phyloP scores from a whole-genome alignment of 148 eudicot genomes.

The Salicornia ramosissima region DNA sequence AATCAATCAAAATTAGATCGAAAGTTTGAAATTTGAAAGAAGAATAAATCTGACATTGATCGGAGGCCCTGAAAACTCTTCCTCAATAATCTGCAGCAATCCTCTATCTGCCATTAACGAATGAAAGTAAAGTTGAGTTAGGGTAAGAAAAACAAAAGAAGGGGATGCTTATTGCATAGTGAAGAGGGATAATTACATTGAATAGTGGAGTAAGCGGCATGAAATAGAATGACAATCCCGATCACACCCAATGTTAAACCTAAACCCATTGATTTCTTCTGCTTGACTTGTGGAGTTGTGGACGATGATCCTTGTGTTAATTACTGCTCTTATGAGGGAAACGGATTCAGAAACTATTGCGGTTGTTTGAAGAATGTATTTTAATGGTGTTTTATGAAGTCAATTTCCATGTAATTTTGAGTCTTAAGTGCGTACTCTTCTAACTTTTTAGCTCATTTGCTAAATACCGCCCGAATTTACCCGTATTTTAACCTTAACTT shows the following conservation, averaged over 20 bases:
- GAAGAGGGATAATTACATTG: constrained; percentile 43
- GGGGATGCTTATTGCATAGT: neutral
- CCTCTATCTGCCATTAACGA: constrained; percentile 56
- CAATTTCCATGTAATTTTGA: too few species aligned
- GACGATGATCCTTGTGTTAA: too few species aligned
- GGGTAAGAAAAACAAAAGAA: neutral
- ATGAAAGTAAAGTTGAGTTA: neutral
- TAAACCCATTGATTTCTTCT: constrained; percentile 54
- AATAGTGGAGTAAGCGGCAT: constrained; percentile 79
- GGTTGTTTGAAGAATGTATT: too few species aligned
- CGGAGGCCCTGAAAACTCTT: constrained; percentile 77
- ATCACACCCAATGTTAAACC: constrained; percentile 56
- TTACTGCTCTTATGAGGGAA: too few species aligned
- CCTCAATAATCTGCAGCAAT: constrained; percentile 76
- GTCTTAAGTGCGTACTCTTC: too few species aligned
- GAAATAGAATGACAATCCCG: constrained; percentile 63
- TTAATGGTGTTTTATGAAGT: too few species aligned
- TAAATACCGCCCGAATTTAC: too few species aligned
- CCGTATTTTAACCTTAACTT: too few species aligned
- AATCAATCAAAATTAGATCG: neutral
- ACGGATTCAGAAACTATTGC: too few species aligned
- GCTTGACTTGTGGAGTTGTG: too few species aligned
- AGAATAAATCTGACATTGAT: constrained; percentile 37
- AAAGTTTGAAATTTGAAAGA: too few species aligned
- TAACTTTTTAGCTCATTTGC: too few species aligned